Percentiles rank a stretch among this genome's conserved stretches.
These are phyloP conservation scores for Medicago lupulina DNA, from an alignment of 306 rosid genomes.

Conservation along the genomic window DNA sequence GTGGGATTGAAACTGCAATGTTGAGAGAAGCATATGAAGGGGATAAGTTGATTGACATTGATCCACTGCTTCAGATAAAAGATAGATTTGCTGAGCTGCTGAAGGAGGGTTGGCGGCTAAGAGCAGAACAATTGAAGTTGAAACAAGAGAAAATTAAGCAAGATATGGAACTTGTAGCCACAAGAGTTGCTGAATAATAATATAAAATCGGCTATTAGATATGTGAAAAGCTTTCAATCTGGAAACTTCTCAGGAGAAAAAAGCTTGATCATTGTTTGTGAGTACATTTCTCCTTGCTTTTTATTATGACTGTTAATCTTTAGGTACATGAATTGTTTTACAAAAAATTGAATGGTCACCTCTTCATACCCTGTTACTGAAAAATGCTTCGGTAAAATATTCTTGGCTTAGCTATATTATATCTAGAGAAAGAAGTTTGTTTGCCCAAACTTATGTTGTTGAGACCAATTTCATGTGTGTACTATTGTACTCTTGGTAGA, in stretches of 20 bases:
- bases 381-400: conserved; percentile 4
- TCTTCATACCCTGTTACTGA: conserved; percentile 2
- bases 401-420: conserved; percentile 14
- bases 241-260: conserved; percentile 11
- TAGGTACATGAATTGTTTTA: conserved; percentile 25
- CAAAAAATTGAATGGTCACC: conserved; percentile 30
- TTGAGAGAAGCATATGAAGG: conserved; percentile 76
- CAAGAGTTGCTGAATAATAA: conserved; percentile 31
- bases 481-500: background rate
- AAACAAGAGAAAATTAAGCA: conserved; percentile 53
- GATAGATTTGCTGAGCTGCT: conserved; percentile 71
- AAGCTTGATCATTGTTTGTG: conserved; percentile 12
- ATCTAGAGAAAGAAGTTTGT: background rate
- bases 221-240: conserved; percentile 32
- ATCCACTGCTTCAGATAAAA: conserved; percentile 76
- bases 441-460: background rate
- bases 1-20: conserved; percentile 84
- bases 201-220: background rate
- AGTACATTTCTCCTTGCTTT: conserved; percentile 29
- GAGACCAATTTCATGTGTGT: background rate
- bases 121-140: conserved; percentile 54
- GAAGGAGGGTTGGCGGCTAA: conserved; percentile 80
- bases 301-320: conserved; percentile 31
- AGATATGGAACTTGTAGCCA: conserved; percentile 57
- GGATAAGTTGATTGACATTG: conserved; percentile 66